Base-by-base conservation (phyloP, 352 stramenopile genomes). In the Phytophthora pseudosyringae region DNA sequence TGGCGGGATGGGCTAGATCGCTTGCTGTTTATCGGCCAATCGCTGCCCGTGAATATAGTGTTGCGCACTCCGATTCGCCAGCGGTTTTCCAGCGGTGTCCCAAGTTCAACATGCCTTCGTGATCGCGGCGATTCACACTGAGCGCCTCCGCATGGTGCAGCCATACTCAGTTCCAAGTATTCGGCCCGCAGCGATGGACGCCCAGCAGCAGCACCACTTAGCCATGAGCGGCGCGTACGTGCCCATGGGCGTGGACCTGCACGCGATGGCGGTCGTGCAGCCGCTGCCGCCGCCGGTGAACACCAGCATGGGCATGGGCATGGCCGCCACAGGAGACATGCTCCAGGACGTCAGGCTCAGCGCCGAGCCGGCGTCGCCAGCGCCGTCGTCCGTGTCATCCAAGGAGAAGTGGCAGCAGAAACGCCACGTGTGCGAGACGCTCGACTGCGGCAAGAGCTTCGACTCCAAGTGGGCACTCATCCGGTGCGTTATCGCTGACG, bases 391-490 rank as follows among this genome's bases (percentile, higher is more conserved):
- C 35, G 60, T 59, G 41, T 83, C 77, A 3, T 76, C 69, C 43
- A 86, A 78, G 61, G 83, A 90, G 3, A 85, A 82, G 50, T 91
- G 82, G 82, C 71, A 78, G 44, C 70, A 67, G 36, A 94, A 94
- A 73, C 83, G 83, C 31, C 83, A 94, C 58, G 69, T 86, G 56
- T 94, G 86, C 50, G 71, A 88, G 16, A 72, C 82, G 8, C 48
- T 62, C 1, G 75, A 91, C 67, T 94, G 86, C 63, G 78, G 78
- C 66, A 94, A 94, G 72, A 90, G 83, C 65, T 94, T 94, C 62
- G 86, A 94, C 72, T 94, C 83, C 26, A 92, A 91, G 56, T 94
- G 86, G 86, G 86, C 86, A 15, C 77, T 94, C 16, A 89, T 94
- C 43, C 72, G 86, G 83, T 93, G 50, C 39, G 73, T 62, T 58